These are phyloP conservation scores for Sarocladium oryzae DNA, from an alignment of 2,329 filamentous ascomycete genomes.

Conservation along the genomic window DNA sequence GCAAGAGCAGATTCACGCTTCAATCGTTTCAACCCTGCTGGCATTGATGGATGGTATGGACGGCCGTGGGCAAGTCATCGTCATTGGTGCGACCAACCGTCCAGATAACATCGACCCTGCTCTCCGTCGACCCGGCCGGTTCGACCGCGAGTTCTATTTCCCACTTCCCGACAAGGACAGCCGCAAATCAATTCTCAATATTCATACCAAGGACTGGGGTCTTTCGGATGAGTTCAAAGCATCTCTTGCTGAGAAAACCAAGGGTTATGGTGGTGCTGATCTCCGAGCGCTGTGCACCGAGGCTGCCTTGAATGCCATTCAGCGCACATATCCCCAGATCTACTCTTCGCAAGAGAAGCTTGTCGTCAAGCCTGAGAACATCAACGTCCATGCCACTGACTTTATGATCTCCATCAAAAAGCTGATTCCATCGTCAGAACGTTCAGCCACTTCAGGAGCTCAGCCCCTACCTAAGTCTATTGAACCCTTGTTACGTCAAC, in stretches of 20 bases:
- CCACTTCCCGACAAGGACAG: conserved; percentile 77
- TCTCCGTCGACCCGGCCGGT: conserved; percentile 86
- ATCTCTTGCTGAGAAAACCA: conserved; percentile 78
- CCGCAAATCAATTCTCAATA: conserved; percentile 82
- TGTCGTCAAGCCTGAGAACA: conserved; percentile 76
- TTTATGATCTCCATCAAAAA: conserved; percentile 98
- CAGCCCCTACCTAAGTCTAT: conserved; percentile 72
- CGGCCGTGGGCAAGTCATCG: conserved; percentile 94
- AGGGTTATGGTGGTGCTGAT: conserved; percentile 95
- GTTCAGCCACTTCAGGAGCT: conserved; percentile 79
- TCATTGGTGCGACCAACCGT: conserved; percentile 96
- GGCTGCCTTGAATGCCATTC: conserved; percentile 90
- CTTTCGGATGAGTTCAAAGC: conserved; percentile 73
- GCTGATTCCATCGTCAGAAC: conserved; percentile 89
- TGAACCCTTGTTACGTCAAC: conserved; percentile 71
- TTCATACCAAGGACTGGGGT: conserved; percentile 93
- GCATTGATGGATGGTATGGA: conserved; percentile 98
- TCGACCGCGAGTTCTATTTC: conserved; percentile 98
- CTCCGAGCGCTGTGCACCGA: conserved; percentile 91
- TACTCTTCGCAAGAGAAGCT: conserved; percentile 88
- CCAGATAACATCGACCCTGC: conserved; percentile 95
- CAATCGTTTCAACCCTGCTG: conserved; percentile 90
- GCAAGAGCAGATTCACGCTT: conserved; percentile 97
- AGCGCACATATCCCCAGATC: conserved; percentile 92
- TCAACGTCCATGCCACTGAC: conserved; percentile 83